Conservation (phyloP, 805 yeast species). For the Schwanniomyces sp. region DNA sequence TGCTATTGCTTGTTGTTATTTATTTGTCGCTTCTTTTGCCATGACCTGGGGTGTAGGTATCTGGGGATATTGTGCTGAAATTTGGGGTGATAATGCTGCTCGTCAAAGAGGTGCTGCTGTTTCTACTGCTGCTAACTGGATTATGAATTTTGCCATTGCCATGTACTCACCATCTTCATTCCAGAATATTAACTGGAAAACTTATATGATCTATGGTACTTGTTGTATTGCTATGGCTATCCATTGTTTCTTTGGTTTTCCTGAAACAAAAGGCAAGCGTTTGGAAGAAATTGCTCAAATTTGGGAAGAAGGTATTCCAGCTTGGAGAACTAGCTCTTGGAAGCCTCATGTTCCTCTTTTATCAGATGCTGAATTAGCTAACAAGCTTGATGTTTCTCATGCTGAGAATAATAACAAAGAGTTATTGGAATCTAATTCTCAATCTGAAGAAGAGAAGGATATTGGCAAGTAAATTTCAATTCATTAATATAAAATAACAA, state of each 20-base stretch:
- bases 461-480: background rate
- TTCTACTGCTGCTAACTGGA: constrained; percentile 67
- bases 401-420: constrained; percentile 27
- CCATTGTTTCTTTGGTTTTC: constrained; percentile 52
- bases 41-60: constrained; percentile 49
- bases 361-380: constrained; percentile 37
- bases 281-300: constrained; percentile 56
- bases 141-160: constrained; percentile 61
- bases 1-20: constrained; percentile 47
- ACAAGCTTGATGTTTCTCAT: constrained; percentile 35
- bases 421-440: constrained; percentile 14
- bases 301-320: constrained; percentile 45
- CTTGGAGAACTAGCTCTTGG: constrained; percentile 41
- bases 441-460: constrained; percentile 9
- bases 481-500: background rate
- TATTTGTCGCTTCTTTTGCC: constrained; percentile 54
- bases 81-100: constrained; percentile 50
- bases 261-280: constrained; percentile 62
- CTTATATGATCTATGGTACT: constrained; percentile 48
- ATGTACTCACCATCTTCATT: constrained; percentile 60
- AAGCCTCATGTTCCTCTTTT: constrained; percentile 38
- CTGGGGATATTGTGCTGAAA: constrained; percentile 65
- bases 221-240: constrained; percentile 48
- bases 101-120: constrained; percentile 66
- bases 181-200: constrained; percentile 44